Percentiles rank a stretch among this genome's conserved stretches.
These are phyloP conservation scores for Mycena maculata DNA, from an alignment of 768 basidiomycete genomes.

Conservation along the genomic window DNA sequence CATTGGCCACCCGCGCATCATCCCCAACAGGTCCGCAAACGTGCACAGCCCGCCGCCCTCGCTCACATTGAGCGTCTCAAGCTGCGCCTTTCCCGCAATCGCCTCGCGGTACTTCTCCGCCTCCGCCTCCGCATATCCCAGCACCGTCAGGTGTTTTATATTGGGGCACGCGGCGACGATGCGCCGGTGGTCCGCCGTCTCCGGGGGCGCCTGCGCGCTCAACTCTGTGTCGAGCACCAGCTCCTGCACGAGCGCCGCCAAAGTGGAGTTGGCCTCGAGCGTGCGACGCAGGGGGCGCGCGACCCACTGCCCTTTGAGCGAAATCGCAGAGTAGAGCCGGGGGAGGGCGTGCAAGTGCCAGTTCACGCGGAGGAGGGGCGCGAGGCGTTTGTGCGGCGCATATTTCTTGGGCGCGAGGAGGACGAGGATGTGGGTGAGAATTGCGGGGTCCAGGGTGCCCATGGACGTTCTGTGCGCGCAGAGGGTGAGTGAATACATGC, in stretches of 20 bases:
- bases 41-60: background rate
- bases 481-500: background rate
- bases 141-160: constrained; percentile 23
- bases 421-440: constrained; percentile 16
- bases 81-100: background rate
- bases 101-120: constrained; percentile 9
- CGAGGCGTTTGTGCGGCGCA: constrained; percentile 27
- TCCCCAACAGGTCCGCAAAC: constrained; percentile 17
- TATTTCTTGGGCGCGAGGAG: constrained; percentile 27
- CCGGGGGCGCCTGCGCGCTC: constrained; percentile 17
- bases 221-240: constrained; percentile 23
- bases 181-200: constrained; percentile 23
- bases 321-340: constrained; percentile 20
- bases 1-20: constrained; percentile 21
- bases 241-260: constrained; percentile 1
- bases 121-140: constrained; percentile 18
- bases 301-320: constrained; percentile 24
- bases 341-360: constrained; percentile 20
- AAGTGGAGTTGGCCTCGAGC: constrained; percentile 1
- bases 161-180: constrained; percentile 24
- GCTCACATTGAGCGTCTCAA: constrained; percentile 23
- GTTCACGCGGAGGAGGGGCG: constrained; percentile 25
- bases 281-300: constrained; percentile 20
- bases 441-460: constrained; percentile 17
- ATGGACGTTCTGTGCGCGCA: background rate